Evolutionary conservation across 169 alveolate species (phyloP).

Genomic region (Plasmodium malariae): DNA sequence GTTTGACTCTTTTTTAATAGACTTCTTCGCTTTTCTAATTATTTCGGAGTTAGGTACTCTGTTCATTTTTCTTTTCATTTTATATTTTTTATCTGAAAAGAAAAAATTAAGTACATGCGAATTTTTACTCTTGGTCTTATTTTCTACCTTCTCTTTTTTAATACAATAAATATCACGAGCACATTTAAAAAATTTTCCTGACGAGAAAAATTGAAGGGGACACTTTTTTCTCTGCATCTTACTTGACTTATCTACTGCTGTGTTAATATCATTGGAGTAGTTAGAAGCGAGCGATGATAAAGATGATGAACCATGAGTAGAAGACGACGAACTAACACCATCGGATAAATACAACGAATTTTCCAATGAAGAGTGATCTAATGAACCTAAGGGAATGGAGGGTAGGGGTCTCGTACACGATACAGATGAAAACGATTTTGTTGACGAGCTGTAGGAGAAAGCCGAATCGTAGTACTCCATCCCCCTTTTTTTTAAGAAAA

Average conservation of each 20-base stretch:
- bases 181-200: neutral
- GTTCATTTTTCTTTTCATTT: neutral
- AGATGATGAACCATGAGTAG: constrained; percentile 27
- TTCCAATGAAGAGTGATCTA: neutral
- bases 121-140: neutral
- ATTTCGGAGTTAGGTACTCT: neutral
- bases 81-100: neutral
- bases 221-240: constrained; percentile 9
- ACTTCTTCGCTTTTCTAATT: constrained; percentile 13
- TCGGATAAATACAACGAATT: constrained; percentile 11
- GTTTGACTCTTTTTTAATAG: constrained; percentile 15
- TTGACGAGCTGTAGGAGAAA: neutral
- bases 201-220: constrained; percentile 21
- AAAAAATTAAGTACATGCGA: neutral
- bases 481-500: neutral
- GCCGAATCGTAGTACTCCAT: neutral
- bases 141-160: neutral
- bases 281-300: constrained; percentile 1
- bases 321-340: constrained; percentile 7
- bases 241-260: neutral
- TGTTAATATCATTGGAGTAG: neutral
- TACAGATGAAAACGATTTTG: neutral
- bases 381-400: neutral
- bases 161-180: neutral
- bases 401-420: neutral